These are phyloP conservation scores for Xylariaceae sp. DNA, from an alignment of 2,329 filamentous ascomycete genomes.

Conservation along the genomic window DNA sequence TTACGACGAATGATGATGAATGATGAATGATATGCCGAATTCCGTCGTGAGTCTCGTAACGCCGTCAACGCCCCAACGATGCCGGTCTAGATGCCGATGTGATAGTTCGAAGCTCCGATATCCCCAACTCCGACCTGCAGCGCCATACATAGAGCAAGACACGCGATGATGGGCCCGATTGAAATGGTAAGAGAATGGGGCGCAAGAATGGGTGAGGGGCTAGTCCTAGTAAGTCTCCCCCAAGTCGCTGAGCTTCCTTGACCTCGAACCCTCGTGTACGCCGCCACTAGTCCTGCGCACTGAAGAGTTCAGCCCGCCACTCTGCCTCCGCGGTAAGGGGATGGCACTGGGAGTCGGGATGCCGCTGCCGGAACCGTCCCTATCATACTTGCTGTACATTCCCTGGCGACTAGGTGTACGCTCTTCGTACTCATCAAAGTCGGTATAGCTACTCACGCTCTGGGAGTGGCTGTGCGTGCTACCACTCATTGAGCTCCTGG, in stretches of 20 bases:
- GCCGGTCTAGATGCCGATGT: slow-evolving; percentile 2
- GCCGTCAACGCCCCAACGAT: slow-evolving; percentile 20
- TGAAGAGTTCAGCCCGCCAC: slow-evolving; percentile 31
- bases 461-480: slow-evolving; percentile 55
- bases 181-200: slow-evolving; percentile 16
- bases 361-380: slow-evolving; percentile 33
- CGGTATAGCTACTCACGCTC: slow-evolving; percentile 50
- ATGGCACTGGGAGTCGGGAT: slow-evolving; percentile 44
- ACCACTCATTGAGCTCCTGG: slow-evolving; percentile 67
- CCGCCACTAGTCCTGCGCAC: slow-evolving; percentile 37
- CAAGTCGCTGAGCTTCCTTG: slow-evolving; percentile 43
- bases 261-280: slow-evolving; percentile 16
- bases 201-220: slow-evolving; percentile 15
- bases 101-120: not conserved
- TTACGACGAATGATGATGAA: not conserved
- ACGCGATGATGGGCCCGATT: slow-evolving; percentile 12
- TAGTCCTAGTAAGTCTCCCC: slow-evolving; percentile 49
- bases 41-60: slow-evolving; percentile 26
- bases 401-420: slow-evolving; percentile 53
- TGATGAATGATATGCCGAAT: slow-evolving; percentile 21
- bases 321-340: slow-evolving; percentile 45
- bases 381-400: slow-evolving; percentile 47
- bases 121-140: slow-evolving; percentile 10
- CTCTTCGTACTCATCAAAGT: slow-evolving; percentile 48
- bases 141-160: slow-evolving; percentile 2